Base-by-base conservation (phyloP, 495 filamentous ascomycete species). In the Collariella sp. region DNA sequence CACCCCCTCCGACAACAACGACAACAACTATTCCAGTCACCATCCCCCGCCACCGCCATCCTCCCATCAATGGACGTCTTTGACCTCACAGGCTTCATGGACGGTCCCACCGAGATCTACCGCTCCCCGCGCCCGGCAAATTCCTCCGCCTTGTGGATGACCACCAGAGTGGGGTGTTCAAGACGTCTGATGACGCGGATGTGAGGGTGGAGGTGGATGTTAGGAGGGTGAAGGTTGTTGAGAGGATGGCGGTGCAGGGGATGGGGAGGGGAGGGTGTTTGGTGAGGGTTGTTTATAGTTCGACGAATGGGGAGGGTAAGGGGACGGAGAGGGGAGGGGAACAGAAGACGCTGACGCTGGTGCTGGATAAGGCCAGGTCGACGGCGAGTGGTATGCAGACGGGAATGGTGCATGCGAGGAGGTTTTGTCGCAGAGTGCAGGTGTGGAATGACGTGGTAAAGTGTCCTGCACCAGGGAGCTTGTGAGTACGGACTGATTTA, bases 351-450 rank as follows among this genome's bases (percentile, higher is more conserved):
- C 19, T 44, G 40, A 54, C 49, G n/a, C 23, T 67, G 3, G 50
- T 58, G 22, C 53, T 60, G 24, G 63, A 62, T 40, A 51, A 48
- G 41, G 39, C 52, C 5, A 26, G 54, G 43, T 46, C 20, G 26
- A 50, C 36, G 43, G 40, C 44, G 15, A 45, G 39, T 19, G 49
- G 60, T 16, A 16, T 58, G 12, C 52, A 61, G 39, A 61, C 38
- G 19, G 72, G 72, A 5, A 55, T 54, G 44, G 51, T 71, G 15
- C 71, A 74, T 18, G 58, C 55, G 6, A 54, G 66, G n/a, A 44
- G 58, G 7, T 70, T 76, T 15, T 67, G 63, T 18, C 54, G 56
- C 23, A 66, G 71, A 61, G 31, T 70, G 43, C 50, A 47, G 38
- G 15, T 4, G 0, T 59, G 66, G 45, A 71, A 69, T 20, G 47